Evolutionary conservation across 2,329 filamentous ascomycete genomes (phyloP), one percentile per base, ranked within the genome.

Genomic region (Colletotrichum tofieldiae): DNA sequence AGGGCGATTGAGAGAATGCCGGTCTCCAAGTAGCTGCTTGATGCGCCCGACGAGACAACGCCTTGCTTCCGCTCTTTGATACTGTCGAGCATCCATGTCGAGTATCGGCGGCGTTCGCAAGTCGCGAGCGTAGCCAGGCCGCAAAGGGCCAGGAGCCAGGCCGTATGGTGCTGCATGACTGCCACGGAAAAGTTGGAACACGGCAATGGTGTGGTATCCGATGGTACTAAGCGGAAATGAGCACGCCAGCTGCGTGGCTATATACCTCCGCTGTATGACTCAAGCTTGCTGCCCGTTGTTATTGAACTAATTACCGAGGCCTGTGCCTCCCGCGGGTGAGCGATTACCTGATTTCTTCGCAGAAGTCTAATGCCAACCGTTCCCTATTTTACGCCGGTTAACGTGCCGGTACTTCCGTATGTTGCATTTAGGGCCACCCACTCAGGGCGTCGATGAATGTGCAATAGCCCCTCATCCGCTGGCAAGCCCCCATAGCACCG

Each of bases 21-120:
- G 59, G 71, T 77, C 56, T 77, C 76, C n/a, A 77, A 70, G 20
- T 72, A 77, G 71, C 74, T 75, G 51, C 71, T 76, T 2, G 72
- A 51, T 14, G 73, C 76, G 47, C 76, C 75, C 1, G 75, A 77
- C 12, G 73, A 73, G 5, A 65, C 55, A 59, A 77, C 60, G 65
- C 76, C 77, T 20, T 78, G 77, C 5, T 70, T 71, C 14, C 77
- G 77, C 9, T 55, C 12, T 41, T 76, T 74, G 72, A 78, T 69
- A 76, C 77, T 77, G 49, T 77, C 74, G 14, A 78, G 72, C 77
- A 78, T 77, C 58, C 56, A 61, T 12, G 63, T 68, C 59, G 73
- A 77, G 35, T 74, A 79, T 12, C 52, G 51, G n/a, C 45, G 59
- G 23, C 18, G 12, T 14, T 69, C 65, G 41, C 65, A 58, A 7